A percentile compares a stretch with the other conserved stretches of the same genome.
These are phyloP conservation scores for Schwanniomyces yamadae DNA, from an alignment of 805 yeast species.

Conservation along the genomic window DNA sequence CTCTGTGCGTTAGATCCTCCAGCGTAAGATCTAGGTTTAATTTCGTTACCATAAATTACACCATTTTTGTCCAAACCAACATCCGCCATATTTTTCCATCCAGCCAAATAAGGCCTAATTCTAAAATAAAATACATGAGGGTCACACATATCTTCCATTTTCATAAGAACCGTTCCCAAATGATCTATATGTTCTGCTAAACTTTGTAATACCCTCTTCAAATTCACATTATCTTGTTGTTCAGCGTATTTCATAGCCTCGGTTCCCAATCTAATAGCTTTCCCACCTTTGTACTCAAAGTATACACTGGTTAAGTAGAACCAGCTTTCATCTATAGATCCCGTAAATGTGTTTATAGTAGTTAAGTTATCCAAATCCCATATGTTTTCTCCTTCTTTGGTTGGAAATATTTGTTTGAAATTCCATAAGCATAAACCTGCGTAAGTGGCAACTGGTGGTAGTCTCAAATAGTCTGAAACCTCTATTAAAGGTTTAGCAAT, in stretches of 20 bases:
- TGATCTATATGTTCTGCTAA: constrained; percentile 75
- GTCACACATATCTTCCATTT: constrained; percentile 92
- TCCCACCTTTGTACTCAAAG: constrained; percentile 81
- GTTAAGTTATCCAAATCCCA: constrained; percentile 69
- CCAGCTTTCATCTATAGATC: constrained; percentile 91
- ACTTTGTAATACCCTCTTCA: constrained; percentile 50
- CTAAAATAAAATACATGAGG: constrained; percentile 88
- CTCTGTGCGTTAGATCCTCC: constrained; percentile 97
- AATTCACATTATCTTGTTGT: constrained; percentile 39
- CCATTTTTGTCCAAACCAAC: constrained; percentile 75
- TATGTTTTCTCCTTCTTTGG: constrained; percentile 24
- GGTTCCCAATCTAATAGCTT: constrained; percentile 63
- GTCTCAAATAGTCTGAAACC: constrained; percentile 56
- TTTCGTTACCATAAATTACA: constrained; percentile 70
- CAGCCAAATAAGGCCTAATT: constrained; percentile 86
- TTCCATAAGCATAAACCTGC: constrained; percentile 90
- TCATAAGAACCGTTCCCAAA: constrained; percentile 69
- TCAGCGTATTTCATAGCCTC: constrained; percentile 61
- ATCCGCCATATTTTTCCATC: constrained; percentile 89
- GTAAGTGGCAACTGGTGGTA: constrained; percentile 87
- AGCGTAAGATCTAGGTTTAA: constrained; percentile 53
- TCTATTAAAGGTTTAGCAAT: constrained; percentile 69
- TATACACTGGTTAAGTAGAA: constrained; percentile 85
- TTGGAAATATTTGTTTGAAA: constrained; percentile 60
- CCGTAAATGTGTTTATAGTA: constrained; percentile 83